Evolutionary conservation across 805 yeast species (phyloP).

Genomic region (Candida chilensis): DNA sequence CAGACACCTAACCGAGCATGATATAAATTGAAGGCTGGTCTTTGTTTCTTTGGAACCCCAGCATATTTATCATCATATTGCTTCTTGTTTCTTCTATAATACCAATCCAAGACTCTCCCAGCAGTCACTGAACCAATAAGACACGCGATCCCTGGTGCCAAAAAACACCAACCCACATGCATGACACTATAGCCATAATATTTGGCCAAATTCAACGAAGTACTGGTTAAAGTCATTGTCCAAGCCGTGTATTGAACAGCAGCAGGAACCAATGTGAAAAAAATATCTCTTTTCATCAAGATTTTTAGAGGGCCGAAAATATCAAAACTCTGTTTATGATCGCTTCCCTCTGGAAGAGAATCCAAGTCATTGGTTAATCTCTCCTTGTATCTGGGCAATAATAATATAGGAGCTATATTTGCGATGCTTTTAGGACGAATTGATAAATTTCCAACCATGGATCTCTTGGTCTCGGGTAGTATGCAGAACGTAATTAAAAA

Average conservation of each 20-base stretch:
- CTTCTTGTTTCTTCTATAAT: constrained; percentile 26
- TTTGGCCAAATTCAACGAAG: constrained; percentile 43
- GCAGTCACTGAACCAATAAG: constrained; percentile 47
- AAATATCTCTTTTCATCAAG: constrained; percentile 31
- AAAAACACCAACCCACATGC: constrained; percentile 60
- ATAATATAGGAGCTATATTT: constrained; percentile 36
- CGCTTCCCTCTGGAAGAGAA: too few relatives aligned
- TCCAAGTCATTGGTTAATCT: constrained; percentile 19
- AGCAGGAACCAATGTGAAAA: constrained; percentile 41
- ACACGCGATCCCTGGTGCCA: constrained; percentile 68
- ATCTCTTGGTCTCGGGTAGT: constrained; percentile 71
- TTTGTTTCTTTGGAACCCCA: too few relatives aligned
- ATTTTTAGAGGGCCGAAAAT: constrained; percentile 41
- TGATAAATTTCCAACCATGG: constrained; percentile 70
- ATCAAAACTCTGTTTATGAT: too few relatives aligned
- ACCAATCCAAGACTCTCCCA: constrained; percentile 49
- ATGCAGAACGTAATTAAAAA: constrained; percentile 19
- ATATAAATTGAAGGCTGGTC: constrained; percentile 43
- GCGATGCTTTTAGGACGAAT: constrained; percentile 34
- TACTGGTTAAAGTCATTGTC: constrained; percentile 60
- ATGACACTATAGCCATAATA: constrained; percentile 42
- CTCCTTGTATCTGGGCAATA: constrained; percentile 13
- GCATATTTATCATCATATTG: constrained; percentile 16
- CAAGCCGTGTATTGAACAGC: constrained; percentile 61
- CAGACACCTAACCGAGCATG: constrained; percentile 42